These are phyloP conservation scores for Kwoniella europaea DNA, from an alignment of 768 basidiomycete species.

Conservation along the genomic window DNA sequence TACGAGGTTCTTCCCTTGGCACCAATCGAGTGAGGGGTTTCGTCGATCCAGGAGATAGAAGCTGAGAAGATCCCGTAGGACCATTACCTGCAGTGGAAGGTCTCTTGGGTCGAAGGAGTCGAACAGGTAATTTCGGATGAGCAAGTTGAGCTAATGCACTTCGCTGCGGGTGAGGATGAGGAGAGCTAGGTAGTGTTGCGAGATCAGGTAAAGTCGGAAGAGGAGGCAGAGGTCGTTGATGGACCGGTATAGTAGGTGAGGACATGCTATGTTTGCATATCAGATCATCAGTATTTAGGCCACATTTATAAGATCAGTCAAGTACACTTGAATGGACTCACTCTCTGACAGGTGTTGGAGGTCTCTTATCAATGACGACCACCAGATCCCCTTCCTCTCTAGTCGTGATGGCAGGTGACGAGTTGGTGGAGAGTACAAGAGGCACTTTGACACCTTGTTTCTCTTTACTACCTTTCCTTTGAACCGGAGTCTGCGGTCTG, in stretches of 20 bases:
- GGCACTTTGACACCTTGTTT: constrained; percentile 14
- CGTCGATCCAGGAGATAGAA: neutral
- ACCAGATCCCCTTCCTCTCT: constrained; percentile 9
- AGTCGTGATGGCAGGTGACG: constrained; percentile 1
- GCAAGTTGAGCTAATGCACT: neutral
- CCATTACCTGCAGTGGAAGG: neutral
- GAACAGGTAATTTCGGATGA: constrained; percentile 5
- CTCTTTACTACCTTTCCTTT: constrained; percentile 17
- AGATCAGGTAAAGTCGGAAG: constrained; percentile 8
- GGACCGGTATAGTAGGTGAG: constrained; percentile 12
- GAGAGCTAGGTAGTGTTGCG: neutral
- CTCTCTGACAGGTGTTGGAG: constrained; percentile 4
- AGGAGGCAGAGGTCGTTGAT: constrained; percentile 19
- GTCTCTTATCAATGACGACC: constrained; percentile 12
- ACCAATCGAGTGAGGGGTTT: constrained; percentile 8
- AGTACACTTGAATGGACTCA: neutral
- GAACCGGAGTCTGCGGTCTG: neutral
- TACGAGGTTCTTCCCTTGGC: constrained; percentile 11
- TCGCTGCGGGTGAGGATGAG: neutral
- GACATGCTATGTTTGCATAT: constrained; percentile 5
- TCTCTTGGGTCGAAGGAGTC: constrained; percentile 13
- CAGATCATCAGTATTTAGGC: neutral
- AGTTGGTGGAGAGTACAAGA: constrained; percentile 4
- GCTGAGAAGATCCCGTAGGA: neutral
- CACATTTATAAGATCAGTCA: too few species aligned